A percentile compares a stretch with the other conserved stretches of the same genome.
These are phyloP conservation scores for Xerocomus minutiporus DNA, from an alignment of 1,284 basidiomycete genomes.

Conservation along the genomic window DNA sequence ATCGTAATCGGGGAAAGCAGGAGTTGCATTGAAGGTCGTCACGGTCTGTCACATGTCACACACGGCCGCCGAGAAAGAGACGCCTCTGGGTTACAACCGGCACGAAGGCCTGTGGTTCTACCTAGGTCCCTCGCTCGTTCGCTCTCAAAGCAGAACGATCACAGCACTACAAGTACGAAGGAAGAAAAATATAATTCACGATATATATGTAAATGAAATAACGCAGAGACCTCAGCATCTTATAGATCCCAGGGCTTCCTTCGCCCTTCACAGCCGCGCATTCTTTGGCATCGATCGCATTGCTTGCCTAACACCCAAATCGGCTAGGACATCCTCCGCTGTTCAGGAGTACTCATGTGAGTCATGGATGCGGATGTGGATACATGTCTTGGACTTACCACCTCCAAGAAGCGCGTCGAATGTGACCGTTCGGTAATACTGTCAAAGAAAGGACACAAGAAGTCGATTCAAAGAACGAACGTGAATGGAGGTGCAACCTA, in stretches of 20 bases:
- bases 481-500: slow-evolving; percentile 28
- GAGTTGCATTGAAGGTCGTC: too few relatives aligned
- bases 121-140: too few relatives aligned
- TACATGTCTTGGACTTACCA: slow-evolving; percentile 12
- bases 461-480: neutral
- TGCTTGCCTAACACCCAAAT: slow-evolving; percentile 64
- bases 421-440: slow-evolving; percentile 53
- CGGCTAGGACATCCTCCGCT: slow-evolving; percentile 62
- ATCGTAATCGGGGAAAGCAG: too few relatives aligned
- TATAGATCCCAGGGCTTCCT: neutral
- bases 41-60: too few relatives aligned
- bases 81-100: too few relatives aligned
- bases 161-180: too few relatives aligned
- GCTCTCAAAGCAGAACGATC: too few relatives aligned
- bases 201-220: neutral
- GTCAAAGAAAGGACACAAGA: slow-evolving; percentile 6
- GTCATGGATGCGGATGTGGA: neutral
- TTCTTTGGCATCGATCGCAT: slow-evolving; percentile 57
- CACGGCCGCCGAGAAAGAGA: too few relatives aligned
- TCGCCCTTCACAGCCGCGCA: slow-evolving; percentile 37
- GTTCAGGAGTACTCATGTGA: neutral
- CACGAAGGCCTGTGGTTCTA: too few relatives aligned
- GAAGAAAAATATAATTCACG: neutral
- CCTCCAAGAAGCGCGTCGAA: slow-evolving; percentile 57
- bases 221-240: neutral